Base-by-base conservation (phyloP, 2,329 filamentous ascomycete genomes). In the Mycocentrospora acerina region DNA sequence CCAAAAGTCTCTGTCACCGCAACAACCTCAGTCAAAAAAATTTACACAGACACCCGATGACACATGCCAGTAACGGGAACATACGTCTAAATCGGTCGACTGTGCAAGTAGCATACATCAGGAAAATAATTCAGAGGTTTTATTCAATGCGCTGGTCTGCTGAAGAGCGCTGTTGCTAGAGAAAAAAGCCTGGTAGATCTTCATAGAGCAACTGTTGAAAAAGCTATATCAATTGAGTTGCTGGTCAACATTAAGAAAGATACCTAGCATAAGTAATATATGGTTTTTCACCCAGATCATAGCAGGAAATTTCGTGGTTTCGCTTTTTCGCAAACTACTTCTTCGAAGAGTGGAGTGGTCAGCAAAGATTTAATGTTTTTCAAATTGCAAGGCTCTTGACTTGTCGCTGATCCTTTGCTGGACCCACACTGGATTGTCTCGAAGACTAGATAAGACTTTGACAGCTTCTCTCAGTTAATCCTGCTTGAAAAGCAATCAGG, bases 121-220 rank as follows among this genome's bases (percentile, higher is more conserved):
- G 85, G 64, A 86, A 86, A 7, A 85, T 40, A 46, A 86, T 86
- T 35, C 80, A 81, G 46, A 80, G 82, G 82, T 85, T 28, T 80
- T 81, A 58, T 85, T 85, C 34, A 86, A 71, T 6, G 82, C 82
- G 60, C 86, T 86, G 71, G 85, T 86, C 29, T 86, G 71, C 46
- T 80, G 79, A 58, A 85, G 84, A 12, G 74, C 67, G 40, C 60
- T 66, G 9, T 36, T 37, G 28, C 65, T 73, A 22, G 27, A 36
- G 70, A 81, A 86, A 14, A 85, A 75, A 53, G 82, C 80, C 66
- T 83, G 77, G 70, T 86, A 86, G 55, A 85, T 83, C 46, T 77
- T 76, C 10, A 81, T 83, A 7, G 78, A 82, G 71, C 86, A 86
- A 10, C 75, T 76, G 72, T 85, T 86, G 44, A 86, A 71, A 2